Evolutionary conservation across 495 filamentous ascomycete genomes (phyloP), one percentile per base, ranked within the genome.

Genomic region (Lepidopterella palustris): DNA sequence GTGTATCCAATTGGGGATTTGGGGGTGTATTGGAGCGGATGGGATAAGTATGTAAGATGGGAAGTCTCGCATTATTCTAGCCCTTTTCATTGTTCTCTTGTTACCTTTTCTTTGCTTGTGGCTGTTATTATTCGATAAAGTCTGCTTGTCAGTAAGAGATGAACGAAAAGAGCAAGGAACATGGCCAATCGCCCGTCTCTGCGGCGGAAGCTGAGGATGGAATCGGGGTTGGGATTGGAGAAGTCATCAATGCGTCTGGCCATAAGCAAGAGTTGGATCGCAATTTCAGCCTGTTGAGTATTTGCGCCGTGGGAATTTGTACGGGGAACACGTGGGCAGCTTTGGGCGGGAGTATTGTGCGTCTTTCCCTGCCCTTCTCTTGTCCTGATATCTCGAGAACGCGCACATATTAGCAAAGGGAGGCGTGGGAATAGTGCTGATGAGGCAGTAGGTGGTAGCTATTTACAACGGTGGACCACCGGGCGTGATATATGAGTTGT

Each of bases 301-400:
- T 84, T 51, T 82, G 78, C 65, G 75, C 77, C 3, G 69, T 83
- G 20, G 82, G 77, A 0, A 73, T 85, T 6, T 79, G 76, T 9
- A 81, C 80, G 6, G 81, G 79, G 57, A 84, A 83, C 70, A 77
- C 79, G 21, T 86, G 83, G 83, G 78, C 79, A 26, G 81, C 80
- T 3, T 72, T 82, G 61, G 82, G 81, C 55, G 80, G 81, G 21
- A 78, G 74, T 67, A 75, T 82, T 56, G 72, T 77, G 53, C 40
- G 73, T 61, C 39, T 23, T 18, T 0, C 27, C 24, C 1, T 18
- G 2, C 35, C 13, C 21, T 23, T 24, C 47, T 2, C 35, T 40
- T 40, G 35, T 40, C 35, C 35, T 40, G 18, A 50, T 21, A 31
- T 11, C 13, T 57, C 26, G 51, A 54, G 9, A 26, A 15, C 35